Base-by-base conservation (phyloP, 176 grass and related monocot genomes). In the Alopecurus myosuroides region DNA sequence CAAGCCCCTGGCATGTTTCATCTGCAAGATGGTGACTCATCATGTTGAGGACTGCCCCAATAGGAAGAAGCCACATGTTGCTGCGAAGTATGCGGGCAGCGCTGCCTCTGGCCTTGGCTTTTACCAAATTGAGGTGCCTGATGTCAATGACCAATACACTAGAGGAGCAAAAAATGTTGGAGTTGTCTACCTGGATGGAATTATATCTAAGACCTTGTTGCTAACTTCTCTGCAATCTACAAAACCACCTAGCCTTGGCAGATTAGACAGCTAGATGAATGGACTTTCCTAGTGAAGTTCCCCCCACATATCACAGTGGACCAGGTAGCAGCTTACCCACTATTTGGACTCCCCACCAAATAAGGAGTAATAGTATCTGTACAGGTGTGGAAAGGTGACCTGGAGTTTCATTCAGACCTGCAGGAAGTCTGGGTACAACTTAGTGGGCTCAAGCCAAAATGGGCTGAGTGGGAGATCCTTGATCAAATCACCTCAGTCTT, bases 401-500 rank as follows among this genome's bases (percentile, higher is more conserved):
- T 23, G n/a, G 56, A 60, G 0, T 13, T 11, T 1, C 3, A 26
- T 8, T 23, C 56, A 5, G 56, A 60, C 0, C 56, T 60, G 2
- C 56, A 60, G 1, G 1, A 36, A 11, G 18, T 67, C 0, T 37
- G 64, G 33, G 0, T 67, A 3, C 18, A 11, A 3, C 8, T 67
- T 7, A 19, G 34, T 2, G 31, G 31, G 0, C 14, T 67, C 0
- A 35, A 37, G 1, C 33, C 64, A 4, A 22, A 35, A 6, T 67
- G 31, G 64, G 20, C 30, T 0, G 15, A 67, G 0, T 67, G 7
- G 63, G 18, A 0, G 0, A 7, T 22, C 0, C 7, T 67, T 0
- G 17, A 35, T 1, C 64, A 67, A 1, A 22, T 67, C 1, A 9
- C 64, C 0, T 67, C 33, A 2, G 18, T 9, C 1, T 34, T 64